Percentiles rank a stretch among this genome's conserved stretches.
phyloP scores from a whole-genome alignment of 2,329 filamentous ascomycete species.

The Beauveria pseudobassiana region DNA sequence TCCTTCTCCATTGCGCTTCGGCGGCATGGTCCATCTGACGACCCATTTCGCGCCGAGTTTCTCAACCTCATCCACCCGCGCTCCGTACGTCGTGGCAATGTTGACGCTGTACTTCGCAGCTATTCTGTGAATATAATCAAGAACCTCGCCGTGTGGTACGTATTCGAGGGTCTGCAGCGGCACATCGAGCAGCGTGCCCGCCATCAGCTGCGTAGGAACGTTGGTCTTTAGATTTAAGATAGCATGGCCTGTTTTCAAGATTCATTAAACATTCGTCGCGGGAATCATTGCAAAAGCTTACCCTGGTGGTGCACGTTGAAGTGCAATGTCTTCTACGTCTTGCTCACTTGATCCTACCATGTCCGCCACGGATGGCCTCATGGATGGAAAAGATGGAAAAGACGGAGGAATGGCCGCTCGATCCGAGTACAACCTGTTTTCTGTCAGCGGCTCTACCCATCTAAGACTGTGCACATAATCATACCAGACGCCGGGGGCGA shows the following conservation, averaged over 20 bases:
- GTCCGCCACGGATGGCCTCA: background rate
- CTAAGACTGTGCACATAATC: rapidly evolving
- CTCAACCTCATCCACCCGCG: background rate
- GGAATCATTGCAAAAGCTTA: background rate
- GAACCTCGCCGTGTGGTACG: background rate
- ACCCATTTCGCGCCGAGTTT: background rate
- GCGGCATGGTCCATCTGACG: background rate
- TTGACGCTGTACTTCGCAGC: background rate
- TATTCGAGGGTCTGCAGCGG: background rate
- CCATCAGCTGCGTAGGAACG: background rate
- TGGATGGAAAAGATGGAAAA: background rate
- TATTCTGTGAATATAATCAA: background rate
- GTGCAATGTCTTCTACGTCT: background rate
- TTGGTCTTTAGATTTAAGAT: background rate
- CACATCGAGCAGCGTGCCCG: background rate
- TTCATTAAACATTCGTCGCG: no score
- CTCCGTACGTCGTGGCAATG: background rate
- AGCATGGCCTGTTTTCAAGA: background rate
- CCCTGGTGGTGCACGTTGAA: background rate
- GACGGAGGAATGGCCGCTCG: background rate
- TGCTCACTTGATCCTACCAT: background rate
- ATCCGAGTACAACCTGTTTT: background rate
- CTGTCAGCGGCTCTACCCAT: background rate
- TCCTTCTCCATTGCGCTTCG: background rate
- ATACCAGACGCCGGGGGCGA: background rate